Evolutionary conservation across 2,329 filamentous ascomycete genomes (phyloP).

Genomic region (Alternaria panax): DNA sequence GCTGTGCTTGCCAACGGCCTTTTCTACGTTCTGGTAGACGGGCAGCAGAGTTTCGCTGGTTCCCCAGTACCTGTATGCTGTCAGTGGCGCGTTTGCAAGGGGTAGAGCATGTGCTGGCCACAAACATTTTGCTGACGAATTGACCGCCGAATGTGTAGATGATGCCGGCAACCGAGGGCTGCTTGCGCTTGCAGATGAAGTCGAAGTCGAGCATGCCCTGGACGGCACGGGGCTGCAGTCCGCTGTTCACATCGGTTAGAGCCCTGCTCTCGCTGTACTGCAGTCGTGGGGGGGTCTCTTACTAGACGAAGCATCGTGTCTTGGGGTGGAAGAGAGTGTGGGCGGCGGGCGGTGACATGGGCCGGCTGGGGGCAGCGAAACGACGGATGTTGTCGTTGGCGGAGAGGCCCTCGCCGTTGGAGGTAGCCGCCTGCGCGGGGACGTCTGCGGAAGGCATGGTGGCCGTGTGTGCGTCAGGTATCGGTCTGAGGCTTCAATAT

Average conservation of each 20-base stretch:
- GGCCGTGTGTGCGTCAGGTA: slow-evolving; percentile 35
- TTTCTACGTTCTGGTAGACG: slow-evolving; percentile 92
- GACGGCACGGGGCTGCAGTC: slow-evolving; percentile 84
- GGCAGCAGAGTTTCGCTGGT: slow-evolving; percentile 98
- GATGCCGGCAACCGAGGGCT: slow-evolving; percentile 96
- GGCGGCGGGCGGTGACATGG: slow-evolving; percentile 83
- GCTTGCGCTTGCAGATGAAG: slow-evolving; percentile 99
- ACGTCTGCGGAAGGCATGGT: slow-evolving; percentile 55
- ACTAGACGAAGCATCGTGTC: slow-evolving; percentile 99
- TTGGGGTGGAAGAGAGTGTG: slow-evolving; percentile 98
- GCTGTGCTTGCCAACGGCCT: slow-evolving; percentile 94
- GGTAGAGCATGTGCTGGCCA: slow-evolving; percentile 32
- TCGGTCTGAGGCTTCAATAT: slow-evolving; percentile 9
- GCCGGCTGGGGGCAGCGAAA: slow-evolving; percentile 90
- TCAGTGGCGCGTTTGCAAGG: slow-evolving; percentile 24
- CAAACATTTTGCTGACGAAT: slow-evolving; percentile 99
- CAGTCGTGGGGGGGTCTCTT: slow-evolving; percentile 49
- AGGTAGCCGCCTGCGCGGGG: slow-evolving; percentile 41
- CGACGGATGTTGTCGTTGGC: slow-evolving; percentile 99
- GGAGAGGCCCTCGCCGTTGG: slow-evolving; percentile 57
- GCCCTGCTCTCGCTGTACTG: slow-evolving; percentile 4
- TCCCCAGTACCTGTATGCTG: slow-evolving; percentile 80
- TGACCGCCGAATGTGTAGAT: slow-evolving; percentile 99
- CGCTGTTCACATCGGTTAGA: slow-evolving; percentile 59
- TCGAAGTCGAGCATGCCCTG: slow-evolving; percentile 89